Percentiles rank a stretch among this genome's conserved stretches.
Conservation (phyloP, 768 basidiomycete species). For the Leccinum subgranulosum region DNA sequence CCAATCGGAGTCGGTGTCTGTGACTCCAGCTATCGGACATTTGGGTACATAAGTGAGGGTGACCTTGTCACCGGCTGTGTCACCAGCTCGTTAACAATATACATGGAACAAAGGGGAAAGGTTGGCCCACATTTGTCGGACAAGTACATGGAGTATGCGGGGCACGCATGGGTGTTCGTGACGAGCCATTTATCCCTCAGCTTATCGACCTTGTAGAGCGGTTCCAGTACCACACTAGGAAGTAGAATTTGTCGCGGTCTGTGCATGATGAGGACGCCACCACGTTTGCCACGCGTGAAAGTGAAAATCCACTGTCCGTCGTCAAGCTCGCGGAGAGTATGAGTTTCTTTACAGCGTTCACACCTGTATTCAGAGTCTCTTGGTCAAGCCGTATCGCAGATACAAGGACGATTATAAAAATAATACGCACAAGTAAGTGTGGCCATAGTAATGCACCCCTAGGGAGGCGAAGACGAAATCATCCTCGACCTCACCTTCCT, state of each 20-base stretch:
- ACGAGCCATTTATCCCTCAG: slow-evolving; percentile 31
- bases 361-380: background rate
- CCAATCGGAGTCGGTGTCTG: slow-evolving; percentile 13
- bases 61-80: slow-evolving; percentile 19
- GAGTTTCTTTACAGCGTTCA: background rate
- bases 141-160: slow-evolving; percentile 33
- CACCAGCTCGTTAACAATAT: background rate
- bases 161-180: slow-evolving; percentile 29
- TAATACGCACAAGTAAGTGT: slow-evolving; percentile 1
- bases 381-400: background rate
- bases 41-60: slow-evolving; percentile 20
- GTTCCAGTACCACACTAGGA: slow-evolving; percentile 20
- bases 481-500: slow-evolving; percentile 15
- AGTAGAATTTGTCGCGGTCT: slow-evolving; percentile 21
- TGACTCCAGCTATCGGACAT: slow-evolving; percentile 1
- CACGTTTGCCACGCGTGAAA: slow-evolving; percentile 19
- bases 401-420: background rate
- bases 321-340: slow-evolving; percentile 18
- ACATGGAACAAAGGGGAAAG: background rate
- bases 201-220: slow-evolving; percentile 22
- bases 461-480: slow-evolving; percentile 22
- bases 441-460: slow-evolving; percentile 2
- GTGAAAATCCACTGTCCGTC: slow-evolving; percentile 33
- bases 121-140: slow-evolving; percentile 20
- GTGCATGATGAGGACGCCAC: slow-evolving; percentile 33